A percentile compares a stretch with the other conserved stretches of the same genome.
phyloP scores from a whole-genome alignment of 2,329 filamentous ascomycete genomes.

The Orbilia brochopaga region DNA sequence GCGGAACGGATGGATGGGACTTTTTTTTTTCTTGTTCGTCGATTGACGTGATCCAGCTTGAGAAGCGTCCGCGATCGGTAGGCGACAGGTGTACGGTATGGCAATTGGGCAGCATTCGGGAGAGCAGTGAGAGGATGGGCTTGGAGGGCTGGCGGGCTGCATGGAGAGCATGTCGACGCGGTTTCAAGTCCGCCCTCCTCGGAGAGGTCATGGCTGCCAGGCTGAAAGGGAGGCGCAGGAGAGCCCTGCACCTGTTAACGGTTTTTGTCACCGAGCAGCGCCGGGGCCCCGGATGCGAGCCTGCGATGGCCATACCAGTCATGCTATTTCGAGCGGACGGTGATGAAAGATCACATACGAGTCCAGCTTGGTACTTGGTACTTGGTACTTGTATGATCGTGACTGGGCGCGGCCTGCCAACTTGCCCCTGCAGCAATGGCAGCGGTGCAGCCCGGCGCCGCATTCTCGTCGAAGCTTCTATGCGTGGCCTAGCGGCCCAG shows the following conservation, averaged over 20 bases:
- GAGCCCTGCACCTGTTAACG: constrained; percentile 29
- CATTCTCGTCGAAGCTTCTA: constrained; percentile 4
- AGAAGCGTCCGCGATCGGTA: constrained; percentile 10
- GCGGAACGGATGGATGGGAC: too few relatives aligned
- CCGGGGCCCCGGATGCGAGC: constrained; percentile 16
- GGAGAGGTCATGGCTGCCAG: constrained; percentile 20
- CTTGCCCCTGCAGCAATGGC: background rate
- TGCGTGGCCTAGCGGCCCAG: background rate
- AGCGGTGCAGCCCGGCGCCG: background rate
- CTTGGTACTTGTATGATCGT: too few relatives aligned
- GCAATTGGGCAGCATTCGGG: constrained; percentile 39
- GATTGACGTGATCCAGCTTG: constrained; percentile 9
- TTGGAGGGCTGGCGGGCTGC: constrained; percentile 7
- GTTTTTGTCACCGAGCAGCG: constrained; percentile 47
- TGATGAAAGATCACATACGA: background rate
- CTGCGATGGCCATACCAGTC: background rate
- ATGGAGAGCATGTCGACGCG: constrained; percentile 32
- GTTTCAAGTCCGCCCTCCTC: constrained; percentile 40
- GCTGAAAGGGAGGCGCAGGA: constrained; percentile 39
- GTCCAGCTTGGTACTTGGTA: too few relatives aligned
- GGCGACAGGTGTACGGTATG: constrained; percentile 1
- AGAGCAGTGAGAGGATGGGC: constrained; percentile 16
- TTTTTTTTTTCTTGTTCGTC: too few relatives aligned
- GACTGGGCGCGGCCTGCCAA: background rate
- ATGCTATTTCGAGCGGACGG: constrained; percentile 2